Conservation (phyloP, 441 rosid genomes). For the Dalechampia spathulata region DNA sequence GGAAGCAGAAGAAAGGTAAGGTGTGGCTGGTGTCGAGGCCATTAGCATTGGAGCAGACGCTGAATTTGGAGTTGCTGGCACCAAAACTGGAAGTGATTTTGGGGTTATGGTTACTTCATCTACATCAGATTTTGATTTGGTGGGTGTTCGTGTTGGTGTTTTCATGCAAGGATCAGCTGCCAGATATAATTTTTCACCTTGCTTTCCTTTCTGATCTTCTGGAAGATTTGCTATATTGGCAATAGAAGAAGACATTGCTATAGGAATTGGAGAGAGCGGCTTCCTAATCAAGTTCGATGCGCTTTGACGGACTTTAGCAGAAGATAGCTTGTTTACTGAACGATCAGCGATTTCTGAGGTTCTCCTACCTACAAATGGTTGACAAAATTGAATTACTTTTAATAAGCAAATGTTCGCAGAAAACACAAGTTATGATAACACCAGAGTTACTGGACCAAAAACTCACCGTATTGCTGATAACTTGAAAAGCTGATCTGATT, state of each 20-base stretch:
- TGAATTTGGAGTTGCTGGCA: constrained; percentile 43
- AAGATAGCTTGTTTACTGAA: constrained; percentile 23
- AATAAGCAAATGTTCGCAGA: no score
- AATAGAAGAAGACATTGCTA: constrained; percentile 22
- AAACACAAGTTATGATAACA: no score
- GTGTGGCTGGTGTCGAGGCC: constrained; percentile 53
- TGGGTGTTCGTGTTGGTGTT: constrained; percentile 21
- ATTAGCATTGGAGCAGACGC: constrained; percentile 47
- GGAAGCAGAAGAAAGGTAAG: constrained; percentile 16
- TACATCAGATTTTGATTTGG: constrained; percentile 8
- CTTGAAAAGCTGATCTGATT: constrained; percentile 24
- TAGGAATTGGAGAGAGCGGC: constrained; percentile 57
- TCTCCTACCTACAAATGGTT: constrained; percentile 38
- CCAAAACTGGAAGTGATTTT: constrained; percentile 22
- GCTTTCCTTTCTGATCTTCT: constrained; percentile 33
- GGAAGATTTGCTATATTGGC: constrained; percentile 39
- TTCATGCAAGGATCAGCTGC: constrained; percentile 14
- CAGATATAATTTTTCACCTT: constrained; percentile 12
- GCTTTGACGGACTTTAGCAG: constrained; percentile 23
- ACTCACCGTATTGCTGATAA: constrained; percentile 25
- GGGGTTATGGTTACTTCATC: constrained; percentile 36
- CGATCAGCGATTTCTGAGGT: constrained; percentile 43
- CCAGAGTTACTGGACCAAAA: background rate
- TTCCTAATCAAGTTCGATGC: constrained; percentile 31
- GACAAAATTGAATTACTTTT: no score